These are phyloP conservation scores for Cercospora sojina DNA, from an alignment of 2,329 filamentous ascomycete species.

Conservation along the genomic window DNA sequence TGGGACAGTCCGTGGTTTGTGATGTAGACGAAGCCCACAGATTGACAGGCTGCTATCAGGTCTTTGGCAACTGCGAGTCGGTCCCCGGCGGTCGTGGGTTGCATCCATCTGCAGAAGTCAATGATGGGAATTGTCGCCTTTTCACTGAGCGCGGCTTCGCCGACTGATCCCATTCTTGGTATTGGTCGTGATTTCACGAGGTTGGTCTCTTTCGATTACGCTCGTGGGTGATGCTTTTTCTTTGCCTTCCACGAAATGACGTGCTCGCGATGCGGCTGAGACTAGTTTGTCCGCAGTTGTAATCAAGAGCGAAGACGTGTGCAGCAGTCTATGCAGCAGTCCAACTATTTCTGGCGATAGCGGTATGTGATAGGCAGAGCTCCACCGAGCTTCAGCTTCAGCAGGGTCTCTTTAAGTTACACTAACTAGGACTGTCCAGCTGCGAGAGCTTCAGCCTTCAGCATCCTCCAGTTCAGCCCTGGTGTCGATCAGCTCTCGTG, in stretches of 20 bases:
- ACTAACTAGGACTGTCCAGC: background rate
- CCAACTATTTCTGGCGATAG: background rate
- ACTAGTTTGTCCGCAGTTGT: background rate
- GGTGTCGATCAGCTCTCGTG: background rate
- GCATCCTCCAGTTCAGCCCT: background rate
- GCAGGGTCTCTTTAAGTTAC: background rate
- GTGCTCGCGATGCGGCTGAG: background rate
- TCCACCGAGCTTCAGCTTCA: background rate
- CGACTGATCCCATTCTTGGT: background rate
- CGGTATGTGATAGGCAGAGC: background rate
- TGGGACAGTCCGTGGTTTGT: slow-evolving; percentile 41
- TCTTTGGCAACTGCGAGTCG: slow-evolving; percentile 30
- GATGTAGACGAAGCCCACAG: slow-evolving; percentile 46
- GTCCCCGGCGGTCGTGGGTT: background rate
- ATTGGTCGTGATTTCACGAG: background rate
- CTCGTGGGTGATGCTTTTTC: background rate
- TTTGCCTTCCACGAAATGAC: background rate
- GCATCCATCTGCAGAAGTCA: slow-evolving; percentile 26
- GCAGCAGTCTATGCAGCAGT: background rate
- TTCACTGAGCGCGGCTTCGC: background rate
- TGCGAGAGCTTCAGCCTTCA: background rate
- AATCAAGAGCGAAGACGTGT: background rate
- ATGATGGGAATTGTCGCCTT: slow-evolving; percentile 24
- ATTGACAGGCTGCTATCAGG: slow-evolving; percentile 42
- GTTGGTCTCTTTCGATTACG: background rate